phyloP scores from a whole-genome alignment of 768 basidiomycete species.

The Candolleomyces eurysporus region DNA sequence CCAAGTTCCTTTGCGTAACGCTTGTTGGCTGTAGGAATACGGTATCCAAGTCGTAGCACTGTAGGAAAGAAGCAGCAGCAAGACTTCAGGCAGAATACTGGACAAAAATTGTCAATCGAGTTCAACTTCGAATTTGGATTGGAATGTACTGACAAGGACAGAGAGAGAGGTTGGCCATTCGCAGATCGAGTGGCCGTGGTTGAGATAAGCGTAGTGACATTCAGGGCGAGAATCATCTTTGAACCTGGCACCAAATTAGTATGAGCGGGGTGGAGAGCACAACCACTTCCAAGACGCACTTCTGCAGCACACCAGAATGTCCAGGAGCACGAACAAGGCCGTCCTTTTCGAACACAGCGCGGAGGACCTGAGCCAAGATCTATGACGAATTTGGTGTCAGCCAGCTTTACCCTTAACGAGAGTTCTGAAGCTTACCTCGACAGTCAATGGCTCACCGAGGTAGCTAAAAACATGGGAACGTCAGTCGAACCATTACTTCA shows the following conservation, averaged over 20 bases:
- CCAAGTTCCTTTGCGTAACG: no score
- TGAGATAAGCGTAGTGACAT: slow-evolving; percentile 55
- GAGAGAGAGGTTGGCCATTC: slow-evolving; percentile 73
- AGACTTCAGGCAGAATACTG: no score
- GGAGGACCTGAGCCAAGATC: slow-evolving; percentile 62
- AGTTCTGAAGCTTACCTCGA: slow-evolving; percentile 39
- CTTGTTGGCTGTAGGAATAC: no score
- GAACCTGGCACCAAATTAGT: slow-evolving; percentile 38
- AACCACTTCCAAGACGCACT: slow-evolving; percentile 28
- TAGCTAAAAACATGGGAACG: slow-evolving; percentile 39
- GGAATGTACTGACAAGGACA: slow-evolving; percentile 21
- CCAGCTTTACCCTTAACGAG: not conserved
- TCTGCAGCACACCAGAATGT: slow-evolving; percentile 59
- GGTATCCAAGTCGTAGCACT: no score
- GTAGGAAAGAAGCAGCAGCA: no score
- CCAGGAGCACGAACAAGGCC: slow-evolving; percentile 68
- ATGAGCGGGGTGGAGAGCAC: not conserved
- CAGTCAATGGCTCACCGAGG: slow-evolving; percentile 50
- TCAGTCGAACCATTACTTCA: slow-evolving; percentile 34
- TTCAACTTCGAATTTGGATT: not conserved
- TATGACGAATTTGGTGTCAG: slow-evolving; percentile 16
- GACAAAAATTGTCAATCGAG: no score
- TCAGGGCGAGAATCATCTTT: slow-evolving; percentile 45
- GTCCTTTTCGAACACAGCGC: slow-evolving; percentile 56
- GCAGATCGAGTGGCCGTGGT: slow-evolving; percentile 41